Evolutionary conservation across 257 asterid genomes (phyloP).

Genomic region (Solanum lycopersicoides): DNA sequence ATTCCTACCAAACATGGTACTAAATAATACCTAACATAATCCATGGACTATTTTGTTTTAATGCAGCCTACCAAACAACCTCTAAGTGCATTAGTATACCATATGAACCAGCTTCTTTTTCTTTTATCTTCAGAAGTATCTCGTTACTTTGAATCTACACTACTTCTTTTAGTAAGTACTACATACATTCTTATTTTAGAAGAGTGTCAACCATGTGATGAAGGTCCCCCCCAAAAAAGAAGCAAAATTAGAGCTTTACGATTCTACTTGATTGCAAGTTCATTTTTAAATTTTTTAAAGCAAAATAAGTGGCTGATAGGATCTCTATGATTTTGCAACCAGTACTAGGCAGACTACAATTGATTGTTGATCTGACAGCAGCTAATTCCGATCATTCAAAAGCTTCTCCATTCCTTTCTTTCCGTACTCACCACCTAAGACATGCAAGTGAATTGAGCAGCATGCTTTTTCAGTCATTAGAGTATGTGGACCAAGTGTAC

Average conservation of each 20-base stretch:
- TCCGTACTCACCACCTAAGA: neutral
- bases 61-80: no score
- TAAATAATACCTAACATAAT: no score
- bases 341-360: neutral
- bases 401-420: neutral
- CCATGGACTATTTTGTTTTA: no score
- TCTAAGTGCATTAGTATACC: neutral
- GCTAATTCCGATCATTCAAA: neutral
- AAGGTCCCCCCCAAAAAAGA: neutral
- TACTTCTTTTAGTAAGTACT: neutral
- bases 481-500: neutral
- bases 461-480: neutral
- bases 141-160: neutral
- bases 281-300: neutral
- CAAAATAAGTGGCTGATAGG: neutral
- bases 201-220: neutral
- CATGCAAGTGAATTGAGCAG: neutral
- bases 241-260: neutral
- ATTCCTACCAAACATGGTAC: no score
- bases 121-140: neutral
- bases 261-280: neutral
- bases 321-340: neutral
- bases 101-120: neutral
- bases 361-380: neutral
- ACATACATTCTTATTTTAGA: neutral